Percentiles rank a stretch among this genome's conserved stretches.
These are phyloP conservation scores for Solanum peruvianum DNA, from an alignment of 257 asterid species.

Conservation along the genomic window DNA sequence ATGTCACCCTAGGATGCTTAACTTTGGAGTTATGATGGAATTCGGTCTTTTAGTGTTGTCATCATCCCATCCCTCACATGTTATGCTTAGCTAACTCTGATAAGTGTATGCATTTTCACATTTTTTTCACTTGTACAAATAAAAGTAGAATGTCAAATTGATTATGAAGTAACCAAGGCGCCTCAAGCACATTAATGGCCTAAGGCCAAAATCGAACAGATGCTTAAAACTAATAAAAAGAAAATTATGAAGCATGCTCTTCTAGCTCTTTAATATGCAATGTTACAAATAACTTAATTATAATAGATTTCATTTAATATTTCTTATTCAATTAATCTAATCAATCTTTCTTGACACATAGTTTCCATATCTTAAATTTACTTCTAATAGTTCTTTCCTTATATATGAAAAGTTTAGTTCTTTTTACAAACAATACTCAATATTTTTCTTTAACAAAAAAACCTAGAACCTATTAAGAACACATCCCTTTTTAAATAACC, in stretches of 20 bases:
- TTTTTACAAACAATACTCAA: too few species aligned
- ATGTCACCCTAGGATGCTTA: background rate
- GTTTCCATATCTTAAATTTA: background rate
- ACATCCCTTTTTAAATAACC: background rate
- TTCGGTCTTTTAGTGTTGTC: background rate
- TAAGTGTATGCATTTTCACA: background rate
- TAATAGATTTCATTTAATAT: too few species aligned
- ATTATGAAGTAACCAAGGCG: background rate
- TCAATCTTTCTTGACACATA: background rate
- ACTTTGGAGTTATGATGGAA: background rate
- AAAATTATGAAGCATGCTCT: background rate
- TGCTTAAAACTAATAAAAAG: background rate
- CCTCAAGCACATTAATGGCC: background rate
- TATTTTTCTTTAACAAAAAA: too few species aligned
- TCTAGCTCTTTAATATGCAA: background rate
- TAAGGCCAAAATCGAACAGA: background rate
- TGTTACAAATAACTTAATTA: background rate
- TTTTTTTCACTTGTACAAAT: background rate
- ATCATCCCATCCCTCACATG: background rate
- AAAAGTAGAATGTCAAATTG: background rate
- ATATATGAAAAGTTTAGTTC: too few species aligned
- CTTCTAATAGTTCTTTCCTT: background rate
- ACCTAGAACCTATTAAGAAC: background rate
- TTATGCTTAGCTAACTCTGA: background rate
- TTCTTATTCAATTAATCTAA: background rate